Percentiles rank a stretch among this genome's conserved stretches.
Evolutionary conservation across 371 early-diverging fungal genomes (phyloP).

Genomic region (Phascolomyces articulosus): DNA sequence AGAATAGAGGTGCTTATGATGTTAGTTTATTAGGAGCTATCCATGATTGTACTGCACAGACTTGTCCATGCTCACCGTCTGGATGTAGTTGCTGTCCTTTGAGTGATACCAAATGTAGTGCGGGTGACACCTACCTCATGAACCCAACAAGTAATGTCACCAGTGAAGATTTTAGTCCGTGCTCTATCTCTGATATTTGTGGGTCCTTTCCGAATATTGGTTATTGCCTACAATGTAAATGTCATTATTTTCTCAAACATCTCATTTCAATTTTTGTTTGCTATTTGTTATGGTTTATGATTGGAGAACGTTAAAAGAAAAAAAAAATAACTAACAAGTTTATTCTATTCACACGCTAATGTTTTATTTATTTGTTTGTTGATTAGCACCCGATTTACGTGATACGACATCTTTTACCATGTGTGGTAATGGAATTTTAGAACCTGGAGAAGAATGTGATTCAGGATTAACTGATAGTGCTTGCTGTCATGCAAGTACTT

Average conservation of each 20-base stretch:
- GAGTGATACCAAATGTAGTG: constrained; percentile 76
- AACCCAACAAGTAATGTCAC: constrained; percentile 85
- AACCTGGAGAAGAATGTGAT: constrained; percentile 93
- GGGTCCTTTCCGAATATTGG: constrained; percentile 55
- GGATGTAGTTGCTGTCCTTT: constrained; percentile 77
- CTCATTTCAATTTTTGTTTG: too few species aligned
- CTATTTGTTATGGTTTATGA: too few species aligned
- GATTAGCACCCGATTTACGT: constrained; percentile 35
- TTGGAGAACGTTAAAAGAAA: too few species aligned
- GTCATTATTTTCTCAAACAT: background rate
- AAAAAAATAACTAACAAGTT: too few species aligned
- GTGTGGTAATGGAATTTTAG: constrained; percentile 95
- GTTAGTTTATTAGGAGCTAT: constrained; percentile 34
- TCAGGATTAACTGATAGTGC: constrained; percentile 79
- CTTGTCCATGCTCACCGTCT: constrained; percentile 60
- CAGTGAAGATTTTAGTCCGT: constrained; percentile 79
- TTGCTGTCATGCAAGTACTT: constrained; percentile 83
- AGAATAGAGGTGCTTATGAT: background rate
- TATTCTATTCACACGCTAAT: background rate
- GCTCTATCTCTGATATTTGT: constrained; percentile 80
- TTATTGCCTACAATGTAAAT: constrained; percentile 62
- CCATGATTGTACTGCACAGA: constrained; percentile 69
- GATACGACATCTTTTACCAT: constrained; percentile 54
- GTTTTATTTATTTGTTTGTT: background rate
- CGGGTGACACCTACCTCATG: constrained; percentile 78